Evolutionary conservation across 441 rosid genomes (phyloP), one percentile per base, ranked within the genome.

Genomic region (Gossypium lobatum): DNA sequence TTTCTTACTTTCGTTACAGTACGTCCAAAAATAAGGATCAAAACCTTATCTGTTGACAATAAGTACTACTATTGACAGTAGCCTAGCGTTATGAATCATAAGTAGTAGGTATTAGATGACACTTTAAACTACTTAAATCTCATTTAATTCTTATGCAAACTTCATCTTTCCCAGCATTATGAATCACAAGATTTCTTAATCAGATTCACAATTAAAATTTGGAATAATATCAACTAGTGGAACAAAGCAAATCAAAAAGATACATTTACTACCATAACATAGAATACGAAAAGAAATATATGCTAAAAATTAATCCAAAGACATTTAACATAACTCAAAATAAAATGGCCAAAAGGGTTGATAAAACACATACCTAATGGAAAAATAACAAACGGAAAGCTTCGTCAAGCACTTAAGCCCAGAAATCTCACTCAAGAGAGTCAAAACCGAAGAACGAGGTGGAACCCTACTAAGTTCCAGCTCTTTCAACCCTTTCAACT

Each of bases 341-440:
- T 34, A 20, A 11, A 63, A 34, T 3, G 37, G 18, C n/a, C 7
- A 17, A 76, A 52, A 11, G 26, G 3, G 17, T 20, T 10, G 16
- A 34, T 34, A 21, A 52, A 66, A 34, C 9, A 55, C 63, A 73
- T 73, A 91, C 99, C 99, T 90, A 17, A 95, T 87, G 3, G 97
- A 95, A 76, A 95, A 95, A 76, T 90, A 92, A 70, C 97, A 90
- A 82, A 93, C 89, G 79, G 97, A 90, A 26, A 95, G 97, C 81
- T 84, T 95, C 17, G 92, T 90, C 90, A 95, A 85, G 81, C 85
- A 80, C 76, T 85, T 86, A 18, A 93, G 88, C 70, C 88, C 95
- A n/a, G 93, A 84, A 80, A 95, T 90, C 84, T 91, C 93, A 64
- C 86, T 85, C 83, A 95, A 84, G 57, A 93, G 79, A 3, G 95